phyloP scores from a whole-genome alignment of 129 eudicot genomes.

The Erigeron canadensis region DNA sequence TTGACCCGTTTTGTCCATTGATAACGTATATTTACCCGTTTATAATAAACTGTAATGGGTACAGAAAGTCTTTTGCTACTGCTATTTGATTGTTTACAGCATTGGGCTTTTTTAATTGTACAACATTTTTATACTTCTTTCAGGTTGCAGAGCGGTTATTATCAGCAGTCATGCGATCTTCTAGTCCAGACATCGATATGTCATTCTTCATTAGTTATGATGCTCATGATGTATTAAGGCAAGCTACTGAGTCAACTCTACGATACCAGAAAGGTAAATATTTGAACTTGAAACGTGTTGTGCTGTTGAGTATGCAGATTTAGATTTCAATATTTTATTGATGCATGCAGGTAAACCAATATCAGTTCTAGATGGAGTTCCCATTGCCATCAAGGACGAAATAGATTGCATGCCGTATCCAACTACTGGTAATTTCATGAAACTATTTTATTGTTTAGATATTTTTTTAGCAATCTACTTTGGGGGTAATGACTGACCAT shows the following conservation, averaged over 20 bases:
- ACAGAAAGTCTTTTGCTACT: background rate
- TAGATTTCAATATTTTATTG: background rate
- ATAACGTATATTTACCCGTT: background rate
- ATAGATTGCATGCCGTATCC: slow-evolving; percentile 96
- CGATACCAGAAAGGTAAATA: slow-evolving; percentile 63
- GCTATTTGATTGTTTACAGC: background rate
- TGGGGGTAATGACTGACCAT: slow-evolving; percentile 8
- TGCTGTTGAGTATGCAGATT: background rate
- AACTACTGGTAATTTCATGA: slow-evolving; percentile 66
- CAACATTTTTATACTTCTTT: background rate
- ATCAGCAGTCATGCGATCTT: slow-evolving; percentile 51
- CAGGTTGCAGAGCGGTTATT: slow-evolving; percentile 83
- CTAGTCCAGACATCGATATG: slow-evolving; percentile 49
- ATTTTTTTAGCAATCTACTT: background rate
- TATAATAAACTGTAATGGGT: background rate
- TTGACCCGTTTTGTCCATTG: background rate
- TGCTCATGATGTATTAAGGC: slow-evolving; percentile 57
- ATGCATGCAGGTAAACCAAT: slow-evolving; percentile 67
- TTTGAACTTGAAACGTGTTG: background rate
- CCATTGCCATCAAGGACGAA: slow-evolving; percentile 88
- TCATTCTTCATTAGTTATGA: slow-evolving; percentile 72
- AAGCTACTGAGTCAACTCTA: slow-evolving; percentile 83
- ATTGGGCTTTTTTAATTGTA: slow-evolving; percentile 8
- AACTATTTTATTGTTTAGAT: background rate
- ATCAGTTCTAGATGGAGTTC: slow-evolving; percentile 93